Base-by-base conservation (phyloP, 352 stramenopile genomes). In the Globisporangium sylvaticum region DNA sequence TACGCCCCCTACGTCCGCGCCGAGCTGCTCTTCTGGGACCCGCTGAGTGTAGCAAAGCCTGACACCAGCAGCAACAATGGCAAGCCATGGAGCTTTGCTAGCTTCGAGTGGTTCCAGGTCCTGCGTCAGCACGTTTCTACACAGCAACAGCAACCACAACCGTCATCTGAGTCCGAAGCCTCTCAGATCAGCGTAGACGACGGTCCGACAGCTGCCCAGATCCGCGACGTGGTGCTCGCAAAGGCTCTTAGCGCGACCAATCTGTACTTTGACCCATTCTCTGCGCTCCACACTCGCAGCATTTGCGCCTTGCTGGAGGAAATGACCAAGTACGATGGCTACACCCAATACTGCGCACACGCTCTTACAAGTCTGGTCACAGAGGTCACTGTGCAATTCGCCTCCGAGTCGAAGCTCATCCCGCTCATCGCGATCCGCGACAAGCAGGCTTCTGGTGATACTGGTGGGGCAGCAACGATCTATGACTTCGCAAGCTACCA, bases 11-110 rank as follows among this genome's bases (percentile, higher is more conserved):
- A 87, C 31, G 78, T 94, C 20, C 75, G 79, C 34, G 79, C 75
- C 20, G 85, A 94, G 53, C 58, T 94, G 32, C 66, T 92, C 12
- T 65, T 69, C 52, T 94, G 85, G 85, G 82, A 92, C 63, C 85
- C 83, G 10, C 68, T 94, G 14, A 56, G 69, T 37, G 67, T 83
- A 9, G 62, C 64, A 12, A 58, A 66, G 6, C 12, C 32, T n/a
- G n/a, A n/a, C n/a, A n/a, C n/a, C 31, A 34, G 7, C 18, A 55
- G 3, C 10, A 29, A 66, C 25, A 42, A 57, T 1, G 37, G 50
- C 6, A 69, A 67, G 32, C 22, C 48, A 2, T 84, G 76, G 75
- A 65, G 69, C 5, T 58, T 84, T 62, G 56, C 71, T 1, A 70
- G 76, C 32, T 90, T 91, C 58, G 50, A 66, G 54, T 93, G 85